phyloP scores from a whole-genome alignment of 768 basidiomycete species.

The Clitopilus hobsonii region DNA sequence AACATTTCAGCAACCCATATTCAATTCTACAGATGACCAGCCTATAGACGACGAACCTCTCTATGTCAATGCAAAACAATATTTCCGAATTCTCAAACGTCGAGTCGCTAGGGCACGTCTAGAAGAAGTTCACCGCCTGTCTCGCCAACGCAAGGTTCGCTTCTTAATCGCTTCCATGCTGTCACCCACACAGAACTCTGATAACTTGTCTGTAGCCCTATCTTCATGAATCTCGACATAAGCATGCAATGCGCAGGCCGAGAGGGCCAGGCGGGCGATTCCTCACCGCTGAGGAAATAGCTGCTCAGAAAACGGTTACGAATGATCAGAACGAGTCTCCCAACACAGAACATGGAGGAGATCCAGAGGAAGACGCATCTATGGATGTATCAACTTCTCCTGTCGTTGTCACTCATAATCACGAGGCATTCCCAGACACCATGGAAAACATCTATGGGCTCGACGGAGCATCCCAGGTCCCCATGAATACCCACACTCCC shows the following conservation, averaged over 20 bases:
- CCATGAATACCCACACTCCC: constrained; percentile 10
- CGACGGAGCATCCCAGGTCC: constrained; percentile 12
- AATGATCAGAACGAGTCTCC: constrained; percentile 28
- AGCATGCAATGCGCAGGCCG: constrained; percentile 96
- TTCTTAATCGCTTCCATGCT: constrained; percentile 5
- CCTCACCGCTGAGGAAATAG: constrained; percentile 94
- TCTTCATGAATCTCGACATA: constrained; percentile 96
- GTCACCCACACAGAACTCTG: constrained; percentile 1
- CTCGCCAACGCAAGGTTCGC: constrained; percentile 83
- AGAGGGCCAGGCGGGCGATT: constrained; percentile 97
- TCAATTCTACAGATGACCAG: constrained; percentile 21
- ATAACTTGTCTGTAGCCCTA: constrained; percentile 63
- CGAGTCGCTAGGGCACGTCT: constrained; percentile 86
- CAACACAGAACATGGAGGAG: constrained; percentile 18
- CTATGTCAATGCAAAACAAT: constrained; percentile 99
- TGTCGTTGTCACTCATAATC: constrained; percentile 14
- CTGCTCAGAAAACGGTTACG: constrained; percentile 60
- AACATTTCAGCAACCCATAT: constrained; percentile 14
- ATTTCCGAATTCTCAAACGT: constrained; percentile 96
- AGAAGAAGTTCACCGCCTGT: constrained; percentile 91
- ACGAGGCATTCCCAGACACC: constrained; percentile 21
- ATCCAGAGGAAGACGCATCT: constrained; percentile 36
- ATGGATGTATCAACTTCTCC: constrained; percentile 25
- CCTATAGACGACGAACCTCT: constrained; percentile 92
- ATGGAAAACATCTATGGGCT: constrained; percentile 22